Evolutionary conservation across 2,329 filamentous ascomycete species (phyloP), one percentile per base, ranked within the genome.

Genomic region (Aspergillus glaucus): DNA sequence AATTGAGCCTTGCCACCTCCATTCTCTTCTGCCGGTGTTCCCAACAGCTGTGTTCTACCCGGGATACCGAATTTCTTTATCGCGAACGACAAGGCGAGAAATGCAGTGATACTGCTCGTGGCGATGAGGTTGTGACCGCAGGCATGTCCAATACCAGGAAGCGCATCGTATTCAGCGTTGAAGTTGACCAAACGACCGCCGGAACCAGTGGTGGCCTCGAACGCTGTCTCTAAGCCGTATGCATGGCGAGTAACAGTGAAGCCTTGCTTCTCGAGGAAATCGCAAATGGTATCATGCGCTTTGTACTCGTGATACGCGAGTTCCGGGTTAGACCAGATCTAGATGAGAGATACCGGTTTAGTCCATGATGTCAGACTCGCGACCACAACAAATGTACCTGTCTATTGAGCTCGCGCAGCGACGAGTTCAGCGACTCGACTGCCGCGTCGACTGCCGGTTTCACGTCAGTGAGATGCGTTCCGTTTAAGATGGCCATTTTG

Each of bases 191-290:
- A 34, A 1, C 61, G 57, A 0, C 68, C 68, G 4, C 71, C 72
- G 0, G 62, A 57, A 24, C 76, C 75, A 43, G 64, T 63, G 12
- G 71, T 64, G 9, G 70, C 74, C 43, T 74, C 72, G 53, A 82
- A 81, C 1, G 77, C 69, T 0, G 79, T 82, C 7, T 70, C 64
- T 0, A 81, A 54, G 2, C 75, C 78, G 55, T 78, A 79, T 0
- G 77, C 74, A 46, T 77, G 71, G 0, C 71, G 70, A 4, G 66
- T 75, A 6, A 80, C 75, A 0, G 57, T 50, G 55, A 75, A 78
- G 0, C 75, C 78, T 3, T 72, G 68, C 1, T 59, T 52, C 37
- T 73, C 65, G 0, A 81, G 64, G 34, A 75, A 69, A 4, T 62
- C 53, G 14, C 71, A 71, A 43, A 81, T 74, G 6, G 66, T 69